Percentiles rank a stretch among this genome's conserved stretches.
Conservation (phyloP, 2,329 filamentous ascomycete genomes). For the Monosporascus cannonballus region DNA sequence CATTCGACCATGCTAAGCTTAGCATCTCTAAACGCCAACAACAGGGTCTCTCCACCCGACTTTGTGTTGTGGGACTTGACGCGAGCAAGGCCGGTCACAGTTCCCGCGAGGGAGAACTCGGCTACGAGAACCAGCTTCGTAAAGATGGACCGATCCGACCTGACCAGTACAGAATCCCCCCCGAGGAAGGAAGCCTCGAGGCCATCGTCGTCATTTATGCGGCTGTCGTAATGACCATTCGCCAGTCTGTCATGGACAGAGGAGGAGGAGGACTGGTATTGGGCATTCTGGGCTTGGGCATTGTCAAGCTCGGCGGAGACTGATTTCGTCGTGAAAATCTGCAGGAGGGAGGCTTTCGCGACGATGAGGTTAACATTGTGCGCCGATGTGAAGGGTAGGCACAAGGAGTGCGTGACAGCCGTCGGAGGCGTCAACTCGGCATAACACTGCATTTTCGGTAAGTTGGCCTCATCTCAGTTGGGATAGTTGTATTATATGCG, state of each 20-base stretch:
- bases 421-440: constrained; percentile 91
- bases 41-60: constrained; percentile 75
- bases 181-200: constrained; percentile 62
- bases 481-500: not conserved
- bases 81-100: constrained; percentile 73
- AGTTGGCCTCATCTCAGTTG: constrained; percentile 22
- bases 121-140: constrained; percentile 79
- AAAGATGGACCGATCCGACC: constrained; percentile 57
- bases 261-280: constrained; percentile 27
- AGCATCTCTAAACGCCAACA: constrained; percentile 82
- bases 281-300: constrained; percentile 30
- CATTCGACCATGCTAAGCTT: constrained; percentile 92
- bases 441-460: constrained; percentile 81
- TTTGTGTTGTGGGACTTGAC: constrained; percentile 68
- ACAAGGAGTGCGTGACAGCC: constrained; percentile 84
- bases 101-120: constrained; percentile 79
- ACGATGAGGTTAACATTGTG: constrained; percentile 80
- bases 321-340: constrained; percentile 74
- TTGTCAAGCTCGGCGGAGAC: constrained; percentile 58
- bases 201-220: constrained; percentile 53
- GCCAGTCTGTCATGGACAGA: constrained; percentile 22
- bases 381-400: constrained; percentile 69
- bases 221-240: constrained; percentile 43
- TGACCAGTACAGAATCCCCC: constrained; percentile 53
- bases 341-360: constrained; percentile 86